Conservation (phyloP, 2,329 filamentous ascomycete species). For the Aureobasidium sp. region DNA sequence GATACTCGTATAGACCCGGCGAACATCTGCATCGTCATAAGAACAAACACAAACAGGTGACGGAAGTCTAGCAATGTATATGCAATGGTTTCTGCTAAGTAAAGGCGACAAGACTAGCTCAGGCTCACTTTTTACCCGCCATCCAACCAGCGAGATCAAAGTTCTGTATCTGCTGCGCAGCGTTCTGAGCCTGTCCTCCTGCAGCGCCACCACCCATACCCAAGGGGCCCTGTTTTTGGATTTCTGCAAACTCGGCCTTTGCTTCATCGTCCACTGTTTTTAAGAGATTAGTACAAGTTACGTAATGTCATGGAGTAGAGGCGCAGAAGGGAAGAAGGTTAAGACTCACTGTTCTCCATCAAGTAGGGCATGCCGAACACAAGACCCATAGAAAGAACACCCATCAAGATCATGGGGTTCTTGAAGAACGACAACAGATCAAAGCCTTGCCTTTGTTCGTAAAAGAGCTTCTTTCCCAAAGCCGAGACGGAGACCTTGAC, state of each 20-base stretch:
- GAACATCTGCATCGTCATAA: fast-evolving
- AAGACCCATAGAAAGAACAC: constrained; percentile 68
- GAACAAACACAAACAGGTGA: not conserved
- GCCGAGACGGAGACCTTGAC: constrained; percentile 54
- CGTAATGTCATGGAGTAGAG: not conserved
- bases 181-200: constrained; percentile 17
- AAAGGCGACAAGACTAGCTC: too few species aligned
- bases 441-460: constrained; percentile 61
- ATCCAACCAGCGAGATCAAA: constrained; percentile 63
- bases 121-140: constrained; percentile 43
- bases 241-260: constrained; percentile 83
- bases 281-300: constrained; percentile 12
- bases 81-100: too few species aligned
- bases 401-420: constrained; percentile 95
- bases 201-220: constrained; percentile 14
- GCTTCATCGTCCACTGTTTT: constrained; percentile 84
- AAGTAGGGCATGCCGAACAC: constrained; percentile 93
- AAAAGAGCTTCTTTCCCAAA: constrained; percentile 62
- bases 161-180: constrained; percentile 48
- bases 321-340: too few species aligned
- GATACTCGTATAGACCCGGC: not conserved
- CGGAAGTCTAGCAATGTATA: not conserved
- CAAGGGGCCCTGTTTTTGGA: constrained; percentile 68
- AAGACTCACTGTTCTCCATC: constrained; percentile 79
- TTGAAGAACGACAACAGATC: constrained; percentile 67